These are phyloP conservation scores for Vanrija humicola DNA, from an alignment of 1,284 basidiomycete genomes.

Conservation along the genomic window DNA sequence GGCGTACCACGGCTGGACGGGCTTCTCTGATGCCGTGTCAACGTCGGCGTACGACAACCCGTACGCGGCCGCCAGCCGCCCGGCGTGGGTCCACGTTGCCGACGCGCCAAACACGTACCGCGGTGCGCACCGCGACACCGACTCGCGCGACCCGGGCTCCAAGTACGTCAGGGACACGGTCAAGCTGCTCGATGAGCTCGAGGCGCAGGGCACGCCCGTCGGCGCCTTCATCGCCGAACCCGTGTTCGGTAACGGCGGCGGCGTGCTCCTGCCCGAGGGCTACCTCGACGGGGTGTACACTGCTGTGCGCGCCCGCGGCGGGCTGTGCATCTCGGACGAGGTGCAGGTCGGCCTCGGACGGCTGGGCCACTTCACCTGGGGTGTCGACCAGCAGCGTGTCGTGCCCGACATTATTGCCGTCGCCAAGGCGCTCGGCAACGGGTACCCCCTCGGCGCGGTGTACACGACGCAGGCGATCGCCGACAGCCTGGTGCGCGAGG, in stretches of 20 bases:
- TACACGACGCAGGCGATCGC: slow-evolving; percentile 10
- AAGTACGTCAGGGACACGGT: slow-evolving; percentile 2
- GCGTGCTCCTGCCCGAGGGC: slow-evolving; percentile 1
- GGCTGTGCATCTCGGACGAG: slow-evolving; percentile 13
- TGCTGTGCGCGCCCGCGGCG: slow-evolving; percentile 2
- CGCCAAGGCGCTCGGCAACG: slow-evolving; percentile 12
- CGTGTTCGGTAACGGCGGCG: slow-evolving; percentile 16
- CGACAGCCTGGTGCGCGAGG: slow-evolving; percentile 4
- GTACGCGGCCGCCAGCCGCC: not conserved
- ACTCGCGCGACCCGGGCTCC: not conserved
- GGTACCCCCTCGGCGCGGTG: slow-evolving; percentile 10
- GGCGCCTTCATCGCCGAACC: slow-evolving; percentile 12
- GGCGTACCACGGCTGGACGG: slow-evolving; percentile 14
- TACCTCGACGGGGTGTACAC: slow-evolving; percentile 4
- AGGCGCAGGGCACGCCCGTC: not conserved
- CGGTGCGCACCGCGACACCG: not conserved
- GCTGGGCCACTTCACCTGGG: slow-evolving; percentile 9
- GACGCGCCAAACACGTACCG: slow-evolving; percentile 10
- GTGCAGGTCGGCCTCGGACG: slow-evolving; percentile 15
- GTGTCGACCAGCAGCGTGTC: slow-evolving; percentile 1
- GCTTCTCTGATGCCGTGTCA: slow-evolving; percentile 3
- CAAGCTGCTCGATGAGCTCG: not conserved
- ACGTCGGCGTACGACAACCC: slow-evolving; percentile 12
- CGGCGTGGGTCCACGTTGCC: slow-evolving; percentile 5
- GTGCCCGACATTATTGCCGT: slow-evolving; percentile 9